A percentile compares a stretch with the other conserved stretches of the same genome.
These are phyloP conservation scores for Nepenthes gracilis DNA, from an alignment of 148 eudicot species.

Conservation along the genomic window DNA sequence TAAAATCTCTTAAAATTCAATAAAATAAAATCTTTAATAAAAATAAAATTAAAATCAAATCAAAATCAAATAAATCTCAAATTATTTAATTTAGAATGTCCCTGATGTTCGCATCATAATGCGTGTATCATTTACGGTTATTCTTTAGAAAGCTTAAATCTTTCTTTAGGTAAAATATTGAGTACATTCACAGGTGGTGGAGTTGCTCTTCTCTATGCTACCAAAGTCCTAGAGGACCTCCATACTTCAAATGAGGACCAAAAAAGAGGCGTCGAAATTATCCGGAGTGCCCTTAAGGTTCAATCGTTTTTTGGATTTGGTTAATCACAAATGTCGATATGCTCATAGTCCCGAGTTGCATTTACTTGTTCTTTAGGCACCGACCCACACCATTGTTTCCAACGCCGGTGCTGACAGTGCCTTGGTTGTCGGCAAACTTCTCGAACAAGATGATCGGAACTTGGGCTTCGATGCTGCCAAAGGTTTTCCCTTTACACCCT, in stretches of 20 bases:
- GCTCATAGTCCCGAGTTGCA: neutral
- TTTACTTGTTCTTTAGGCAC: constrained; percentile 39
- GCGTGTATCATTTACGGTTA: neutral
- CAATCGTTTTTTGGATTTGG: neutral
- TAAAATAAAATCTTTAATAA: too few relatives aligned
- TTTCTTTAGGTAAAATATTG: neutral
- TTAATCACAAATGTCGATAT: neutral
- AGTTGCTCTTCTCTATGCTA: constrained; percentile 85
- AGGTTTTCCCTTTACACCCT: constrained; percentile 31
- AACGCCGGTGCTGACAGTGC: constrained; percentile 91
- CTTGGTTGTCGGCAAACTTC: constrained; percentile 68
- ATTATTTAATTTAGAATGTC: too few relatives aligned
- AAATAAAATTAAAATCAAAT: too few relatives aligned
- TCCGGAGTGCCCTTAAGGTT: constrained; percentile 87
- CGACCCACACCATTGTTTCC: constrained; percentile 60
- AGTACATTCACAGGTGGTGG: constrained; percentile 62
- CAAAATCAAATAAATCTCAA: neutral
- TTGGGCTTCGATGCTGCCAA: constrained; percentile 87
- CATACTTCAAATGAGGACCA: constrained; percentile 66
- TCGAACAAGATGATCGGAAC: constrained; percentile 70
- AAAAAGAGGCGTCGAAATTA: constrained; percentile 75
- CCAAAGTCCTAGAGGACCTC: constrained; percentile 53
- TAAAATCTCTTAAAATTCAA: too few relatives aligned
- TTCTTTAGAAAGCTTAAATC: neutral
- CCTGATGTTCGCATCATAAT: too few relatives aligned